Evolutionary conservation across 1,139 yeast genomes (phyloP).

Genomic region (Pichia sp.): DNA sequence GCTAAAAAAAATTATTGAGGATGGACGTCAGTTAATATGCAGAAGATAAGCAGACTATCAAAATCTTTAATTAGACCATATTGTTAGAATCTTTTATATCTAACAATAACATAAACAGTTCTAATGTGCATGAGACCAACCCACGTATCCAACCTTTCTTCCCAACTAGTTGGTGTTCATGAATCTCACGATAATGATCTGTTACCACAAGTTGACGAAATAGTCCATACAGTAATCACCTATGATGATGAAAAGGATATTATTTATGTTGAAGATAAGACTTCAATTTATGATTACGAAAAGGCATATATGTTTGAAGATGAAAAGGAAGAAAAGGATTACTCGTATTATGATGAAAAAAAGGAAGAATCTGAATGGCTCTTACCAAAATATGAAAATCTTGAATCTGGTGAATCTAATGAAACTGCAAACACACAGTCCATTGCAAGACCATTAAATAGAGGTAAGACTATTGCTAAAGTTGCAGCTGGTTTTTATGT

Average conservation of each 20-base stretch:
- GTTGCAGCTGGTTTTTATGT: background rate
- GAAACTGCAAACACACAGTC: background rate
- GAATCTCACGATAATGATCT: conserved; percentile 4
- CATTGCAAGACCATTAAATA: background rate
- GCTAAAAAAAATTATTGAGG: background rate
- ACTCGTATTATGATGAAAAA: background rate
- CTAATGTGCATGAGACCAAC: conserved; percentile 10
- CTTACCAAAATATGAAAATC: background rate
- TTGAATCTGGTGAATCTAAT: background rate
- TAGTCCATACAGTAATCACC: background rate
- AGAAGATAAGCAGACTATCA: background rate
- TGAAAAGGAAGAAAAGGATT: background rate
- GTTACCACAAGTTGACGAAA: conserved; percentile 1
- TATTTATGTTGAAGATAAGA: background rate
- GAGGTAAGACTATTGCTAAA: background rate
- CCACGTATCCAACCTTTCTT: background rate
- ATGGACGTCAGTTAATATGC: background rate
- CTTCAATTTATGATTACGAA: background rate
- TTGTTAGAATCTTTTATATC: background rate
- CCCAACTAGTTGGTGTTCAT: background rate
- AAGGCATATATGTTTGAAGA: background rate
- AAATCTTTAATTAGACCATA: background rate
- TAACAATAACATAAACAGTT: background rate
- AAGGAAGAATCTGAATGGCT: background rate
- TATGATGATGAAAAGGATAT: background rate